Percentiles rank a stretch among this genome's conserved stretches.
Evolutionary conservation across 768 basidiomycete genomes (phyloP).

Genomic region (Podaxis sp.): DNA sequence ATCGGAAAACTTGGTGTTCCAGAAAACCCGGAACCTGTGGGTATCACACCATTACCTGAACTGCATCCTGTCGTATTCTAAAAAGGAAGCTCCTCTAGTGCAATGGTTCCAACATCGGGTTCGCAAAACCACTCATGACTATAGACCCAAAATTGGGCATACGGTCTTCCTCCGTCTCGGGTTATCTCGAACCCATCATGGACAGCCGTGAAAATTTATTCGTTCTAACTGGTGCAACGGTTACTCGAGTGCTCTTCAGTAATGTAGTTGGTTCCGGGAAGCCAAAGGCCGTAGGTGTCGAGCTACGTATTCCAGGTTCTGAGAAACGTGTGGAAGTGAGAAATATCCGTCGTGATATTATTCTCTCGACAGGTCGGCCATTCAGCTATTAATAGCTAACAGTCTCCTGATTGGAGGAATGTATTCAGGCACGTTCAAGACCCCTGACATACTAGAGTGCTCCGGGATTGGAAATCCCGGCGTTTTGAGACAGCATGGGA

Average conservation of each 20-base stretch:
- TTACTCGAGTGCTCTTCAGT: slow-evolving; percentile 8
- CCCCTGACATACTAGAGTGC: slow-evolving; percentile 22
- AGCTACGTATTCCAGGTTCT: not conserved
- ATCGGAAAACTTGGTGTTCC: slow-evolving; percentile 13
- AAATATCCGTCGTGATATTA: slow-evolving; percentile 38
- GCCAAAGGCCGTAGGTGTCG: slow-evolving; percentile 6
- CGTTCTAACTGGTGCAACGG: slow-evolving; percentile 24
- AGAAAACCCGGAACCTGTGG: slow-evolving; percentile 16
- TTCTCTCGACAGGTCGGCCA: slow-evolving; percentile 48
- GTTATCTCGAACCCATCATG: slow-evolving; percentile 25
- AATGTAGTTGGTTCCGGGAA: not conserved
- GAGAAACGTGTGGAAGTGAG: not conserved
- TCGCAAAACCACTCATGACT: slow-evolving; percentile 8
- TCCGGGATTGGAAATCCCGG: slow-evolving; percentile 19
- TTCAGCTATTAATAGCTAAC: not conserved
- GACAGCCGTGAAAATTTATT: slow-evolving; percentile 23
- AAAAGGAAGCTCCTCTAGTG: not conserved
- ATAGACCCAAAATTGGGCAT: slow-evolving; percentile 24
- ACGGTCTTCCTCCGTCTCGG: slow-evolving; percentile 28
- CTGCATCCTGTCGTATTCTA: not conserved
- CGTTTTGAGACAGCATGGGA: slow-evolving; percentile 3
- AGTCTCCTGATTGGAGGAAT: not conserved
- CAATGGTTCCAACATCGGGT: slow-evolving; percentile 14
- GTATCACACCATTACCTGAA: not conserved
- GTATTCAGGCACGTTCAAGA: slow-evolving; percentile 19